A percentile compares a stretch with the other conserved stretches of the same genome.
Evolutionary conservation across 371 early-diverging fungal species (phyloP).

Genomic region (Dinochytrium kinnereticum): DNA sequence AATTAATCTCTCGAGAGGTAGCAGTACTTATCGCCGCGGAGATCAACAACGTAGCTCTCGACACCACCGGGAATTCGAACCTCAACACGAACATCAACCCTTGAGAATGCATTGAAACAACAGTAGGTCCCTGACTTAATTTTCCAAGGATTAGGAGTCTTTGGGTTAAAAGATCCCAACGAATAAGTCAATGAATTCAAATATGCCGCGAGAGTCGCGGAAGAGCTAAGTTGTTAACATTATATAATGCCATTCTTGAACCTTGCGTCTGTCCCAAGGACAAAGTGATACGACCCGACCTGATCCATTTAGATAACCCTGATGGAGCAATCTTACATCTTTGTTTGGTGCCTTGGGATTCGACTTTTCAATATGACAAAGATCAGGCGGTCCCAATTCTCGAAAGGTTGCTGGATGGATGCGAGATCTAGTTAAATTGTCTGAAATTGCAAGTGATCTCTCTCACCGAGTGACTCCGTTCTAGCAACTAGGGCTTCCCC

Average conservation of each 20-base stretch:
- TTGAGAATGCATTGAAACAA: constrained; percentile 94
- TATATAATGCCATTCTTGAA: constrained; percentile 1
- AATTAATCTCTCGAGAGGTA: constrained; percentile 9
- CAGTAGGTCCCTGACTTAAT: constrained; percentile 74
- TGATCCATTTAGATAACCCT: constrained; percentile 36
- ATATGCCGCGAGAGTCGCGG: constrained; percentile 93
- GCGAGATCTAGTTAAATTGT: too few species aligned
- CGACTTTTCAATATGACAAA: constrained; percentile 90
- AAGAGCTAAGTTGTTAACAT: constrained; percentile 61
- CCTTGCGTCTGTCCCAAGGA: constrained; percentile 88
- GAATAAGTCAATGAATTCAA: constrained; percentile 93
- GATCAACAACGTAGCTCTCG: constrained; percentile 86
- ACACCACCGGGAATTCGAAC: constrained; percentile 98
- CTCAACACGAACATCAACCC: constrained; percentile 96
- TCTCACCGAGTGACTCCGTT: constrained; percentile 87
- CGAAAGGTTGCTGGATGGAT: constrained; percentile 81
- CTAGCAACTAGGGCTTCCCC: constrained; percentile 86
- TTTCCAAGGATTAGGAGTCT: constrained; percentile 57
- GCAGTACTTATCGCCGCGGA: constrained; percentile 54
- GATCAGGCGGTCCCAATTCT: constrained; percentile 96
- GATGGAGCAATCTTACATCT: constrained; percentile 60
- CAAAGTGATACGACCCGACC: constrained; percentile 91
- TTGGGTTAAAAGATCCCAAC: constrained; percentile 45
- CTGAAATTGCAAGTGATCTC: too few species aligned
- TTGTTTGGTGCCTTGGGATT: constrained; percentile 76